Base-by-base conservation (phyloP, 2,329 filamentous ascomycete species). In the Dendrostoma leiphaemia region DNA sequence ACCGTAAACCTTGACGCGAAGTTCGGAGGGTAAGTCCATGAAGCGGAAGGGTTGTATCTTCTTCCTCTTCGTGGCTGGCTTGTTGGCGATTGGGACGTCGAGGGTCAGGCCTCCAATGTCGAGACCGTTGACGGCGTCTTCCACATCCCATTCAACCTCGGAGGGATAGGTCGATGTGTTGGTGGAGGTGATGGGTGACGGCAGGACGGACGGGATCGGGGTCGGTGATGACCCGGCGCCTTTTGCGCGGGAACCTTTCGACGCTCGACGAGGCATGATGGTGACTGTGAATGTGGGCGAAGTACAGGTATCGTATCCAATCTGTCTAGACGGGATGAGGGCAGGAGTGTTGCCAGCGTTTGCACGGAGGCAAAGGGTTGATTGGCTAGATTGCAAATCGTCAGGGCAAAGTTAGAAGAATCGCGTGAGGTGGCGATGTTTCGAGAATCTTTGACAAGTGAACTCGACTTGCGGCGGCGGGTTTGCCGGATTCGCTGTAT, bases 1-100 rank as follows among this genome's bases (percentile, higher is more conserved):
- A 35, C 75, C 78, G 66, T 91, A 91, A 12, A 92, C 80, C 62
- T 83, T 82, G 56, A 87, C 73, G 7, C 89, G 84, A 28, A 92
- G 69, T 65, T 92, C 89, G 0, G 82, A 78, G 0, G 89, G 88
- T 1, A 92, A 73, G 28, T 80, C 74, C 54, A 91, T 76, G 66
- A 91, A 88, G 7, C 74, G 80, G 52, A 90, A 90, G 0, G 81
- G 77, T 41, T 69, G 67, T 2, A 63, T 57, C 53, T 68, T 73
- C 23, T 65, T 63, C 28, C 69, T 57, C 60, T 64, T 4, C 63
- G 61, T n/a, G 62, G 66, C 19, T 1, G 40, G 44, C n/a, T 46
- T 48, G 51, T 60, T 60, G 40, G 59, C 50, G 19, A 60, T 55
- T 23, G 63, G 50, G 2, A 71, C 70, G 46, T 72, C 69, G 24